Evolutionary conservation across 1,284 basidiomycete genomes (phyloP).

Genomic region (Laetiporus sulphureus): DNA sequence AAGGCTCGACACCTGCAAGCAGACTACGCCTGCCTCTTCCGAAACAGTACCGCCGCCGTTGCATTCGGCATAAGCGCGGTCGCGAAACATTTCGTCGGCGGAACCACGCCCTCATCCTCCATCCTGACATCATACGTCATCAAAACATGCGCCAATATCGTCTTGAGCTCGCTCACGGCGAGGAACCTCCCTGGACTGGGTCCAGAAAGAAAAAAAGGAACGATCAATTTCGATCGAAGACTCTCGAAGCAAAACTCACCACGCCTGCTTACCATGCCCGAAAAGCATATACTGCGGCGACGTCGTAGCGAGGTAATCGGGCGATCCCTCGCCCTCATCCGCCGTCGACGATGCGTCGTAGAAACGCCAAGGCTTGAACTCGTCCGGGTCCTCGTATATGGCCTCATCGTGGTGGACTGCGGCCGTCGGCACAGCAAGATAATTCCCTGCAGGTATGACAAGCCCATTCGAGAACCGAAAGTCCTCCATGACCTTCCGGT

Average conservation of each 20-base stretch:
- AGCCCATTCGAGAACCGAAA: neutral
- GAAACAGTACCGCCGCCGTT: neutral
- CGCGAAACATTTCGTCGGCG: neutral
- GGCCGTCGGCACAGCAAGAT: neutral
- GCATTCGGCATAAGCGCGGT: neutral
- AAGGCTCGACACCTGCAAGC: too few relatives aligned
- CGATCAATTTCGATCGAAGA: neutral
- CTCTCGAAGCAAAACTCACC: neutral
- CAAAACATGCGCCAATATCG: neutral
- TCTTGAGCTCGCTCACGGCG: neutral
- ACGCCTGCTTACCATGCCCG: neutral
- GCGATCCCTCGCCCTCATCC: neutral
- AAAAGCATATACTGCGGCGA: neutral
- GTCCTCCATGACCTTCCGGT: neutral
- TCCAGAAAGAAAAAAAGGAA: neutral
- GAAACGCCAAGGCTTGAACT: neutral
- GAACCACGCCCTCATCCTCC: neutral
- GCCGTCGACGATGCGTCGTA: neutral
- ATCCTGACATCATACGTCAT: neutral
- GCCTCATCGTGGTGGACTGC: neutral
- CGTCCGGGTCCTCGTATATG: neutral
- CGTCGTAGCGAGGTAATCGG: neutral
- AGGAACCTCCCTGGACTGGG: neutral
- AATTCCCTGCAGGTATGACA: neutral
- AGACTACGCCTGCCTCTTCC: neutral